Base-by-base conservation (phyloP, 345 rosid species). In the Microthlaspi erraticum region DNA sequence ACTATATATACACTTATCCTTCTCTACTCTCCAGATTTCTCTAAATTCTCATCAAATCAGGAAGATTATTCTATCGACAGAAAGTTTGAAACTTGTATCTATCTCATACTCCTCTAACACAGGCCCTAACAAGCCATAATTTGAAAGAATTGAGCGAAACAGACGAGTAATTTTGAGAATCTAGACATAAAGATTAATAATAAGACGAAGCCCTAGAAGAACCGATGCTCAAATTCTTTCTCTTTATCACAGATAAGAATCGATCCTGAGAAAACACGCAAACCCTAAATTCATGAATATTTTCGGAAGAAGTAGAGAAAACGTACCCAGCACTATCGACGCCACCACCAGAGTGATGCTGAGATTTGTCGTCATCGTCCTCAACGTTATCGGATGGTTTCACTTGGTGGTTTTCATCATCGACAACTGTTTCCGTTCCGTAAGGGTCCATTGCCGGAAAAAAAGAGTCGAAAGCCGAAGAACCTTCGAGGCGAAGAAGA, bases 271-370 rank as follows among this genome's bases (percentile, higher is more conserved):
- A 9, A 4, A 41, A 51, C 0, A 53, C 44, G 31, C 18, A 54
- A 60, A 48, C 60, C 68, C 64, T 31, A 62, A 62, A 60, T 12
- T 26, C 29, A 42, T 37, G 9, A 52, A 75, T 45, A 51, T 73
- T 67, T 60, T 41, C 14, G 12, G 54, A 46, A 63, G 63, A 77
- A 45, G 74, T 18, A 50, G 59, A 3, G 65, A 29, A 48, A 69
- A 37, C 36, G 31, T 80, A 89, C 96, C 89, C 92, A 6, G 90
- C 88, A 38, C 92, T 87, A 17, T 90, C 92, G 75, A 88, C 85
- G 75, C 89, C 92, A 58, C 86, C 85, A 2, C 89, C 87, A 13
- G 85, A 65, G 71, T 75, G 90, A 57, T 83, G 82, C 5, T 78
- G 87, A 72, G 87, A 76, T 84, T 68, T 82, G 70, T 85, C 82